Conservation (phyloP, 2,329 filamentous ascomycete genomes). For the Didymella exigua region DNA sequence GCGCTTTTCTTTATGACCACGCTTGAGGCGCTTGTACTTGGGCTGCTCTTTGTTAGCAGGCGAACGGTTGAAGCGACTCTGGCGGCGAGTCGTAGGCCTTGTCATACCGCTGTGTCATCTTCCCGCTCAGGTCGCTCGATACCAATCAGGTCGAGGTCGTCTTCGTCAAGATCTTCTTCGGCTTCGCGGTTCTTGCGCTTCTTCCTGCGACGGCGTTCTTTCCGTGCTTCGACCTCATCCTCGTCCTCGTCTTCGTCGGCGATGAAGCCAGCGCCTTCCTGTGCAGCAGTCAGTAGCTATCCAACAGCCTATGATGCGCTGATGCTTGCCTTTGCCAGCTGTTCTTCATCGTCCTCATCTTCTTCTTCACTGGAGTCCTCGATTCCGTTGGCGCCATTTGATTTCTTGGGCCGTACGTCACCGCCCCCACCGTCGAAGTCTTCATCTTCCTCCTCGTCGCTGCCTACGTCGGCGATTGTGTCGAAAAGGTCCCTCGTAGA, state of each 20-base stretch:
- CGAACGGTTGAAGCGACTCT: not conserved
- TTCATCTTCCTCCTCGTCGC: slow-evolving; percentile 59
- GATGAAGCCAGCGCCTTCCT: slow-evolving; percentile 95
- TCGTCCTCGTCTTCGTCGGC: slow-evolving; percentile 90
- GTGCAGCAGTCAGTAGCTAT: slow-evolving; percentile 22
- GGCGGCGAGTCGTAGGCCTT: not conserved
- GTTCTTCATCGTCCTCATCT: slow-evolving; percentile 49
- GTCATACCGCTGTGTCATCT: slow-evolving; percentile 68
- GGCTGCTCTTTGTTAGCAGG: slow-evolving; percentile 59
- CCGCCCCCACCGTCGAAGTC: slow-evolving; percentile 44
- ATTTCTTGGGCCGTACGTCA: slow-evolving; percentile 29
- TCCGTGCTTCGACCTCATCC: slow-evolving; percentile 66
- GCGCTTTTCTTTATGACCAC: slow-evolving; percentile 75
- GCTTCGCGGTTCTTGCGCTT: slow-evolving; percentile 81
- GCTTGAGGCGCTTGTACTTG: slow-evolving; percentile 96
- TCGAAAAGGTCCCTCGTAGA: slow-evolving; percentile 71
- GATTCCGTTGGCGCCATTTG: slow-evolving; percentile 39
- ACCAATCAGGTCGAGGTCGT: slow-evolving; percentile 94
- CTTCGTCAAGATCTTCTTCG: slow-evolving; percentile 85
- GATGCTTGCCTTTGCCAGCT: slow-evolving; percentile 37
- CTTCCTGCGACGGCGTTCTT: slow-evolving; percentile 67
- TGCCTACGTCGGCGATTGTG: slow-evolving; percentile 83
- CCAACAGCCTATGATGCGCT: slow-evolving; percentile 15
- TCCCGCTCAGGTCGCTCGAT: slow-evolving; percentile 71
- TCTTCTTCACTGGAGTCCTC: slow-evolving; percentile 50